These are phyloP conservation scores for Coniophora puteana DNA, from an alignment of 1,284 basidiomycete species.

Conservation along the genomic window DNA sequence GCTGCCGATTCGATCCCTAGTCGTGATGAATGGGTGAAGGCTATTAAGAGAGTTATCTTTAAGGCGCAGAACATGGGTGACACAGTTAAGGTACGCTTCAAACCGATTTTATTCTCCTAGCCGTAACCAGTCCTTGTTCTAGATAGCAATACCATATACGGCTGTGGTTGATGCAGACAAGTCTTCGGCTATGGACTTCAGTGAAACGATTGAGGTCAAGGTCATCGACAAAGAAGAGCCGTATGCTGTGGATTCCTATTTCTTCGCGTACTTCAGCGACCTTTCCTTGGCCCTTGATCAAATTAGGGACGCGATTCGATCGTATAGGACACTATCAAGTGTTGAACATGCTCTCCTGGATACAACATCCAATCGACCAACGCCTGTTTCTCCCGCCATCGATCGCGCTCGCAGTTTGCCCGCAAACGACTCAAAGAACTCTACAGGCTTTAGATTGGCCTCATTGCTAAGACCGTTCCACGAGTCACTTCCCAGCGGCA, in stretches of 20 bases:
- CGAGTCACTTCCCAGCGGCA: constrained; percentile 40
- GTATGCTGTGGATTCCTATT: constrained; percentile 84
- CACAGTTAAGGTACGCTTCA: constrained; percentile 72
- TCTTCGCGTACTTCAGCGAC: constrained; percentile 89
- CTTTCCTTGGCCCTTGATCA: constrained; percentile 71
- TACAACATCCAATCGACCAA: constrained; percentile 52
- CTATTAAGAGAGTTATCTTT: constrained; percentile 88
- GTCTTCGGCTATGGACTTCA: constrained; percentile 88
- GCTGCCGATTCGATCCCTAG: constrained; percentile 78
- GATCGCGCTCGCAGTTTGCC: constrained; percentile 39
- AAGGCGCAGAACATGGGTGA: constrained; percentile 96
- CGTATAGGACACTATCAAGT: constrained; percentile 44
- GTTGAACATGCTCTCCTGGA: constrained; percentile 54
- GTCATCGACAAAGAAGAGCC: constrained; percentile 82
- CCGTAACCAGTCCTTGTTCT: constrained; percentile 9
- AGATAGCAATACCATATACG: constrained; percentile 94
- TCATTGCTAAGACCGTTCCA: constrained; percentile 63
- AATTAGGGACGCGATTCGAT: constrained; percentile 71
- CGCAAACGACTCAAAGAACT: constrained; percentile 23
- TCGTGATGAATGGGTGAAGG: constrained; percentile 91
- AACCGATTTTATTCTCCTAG: constrained; percentile 1
- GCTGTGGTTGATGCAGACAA: constrained; percentile 86
- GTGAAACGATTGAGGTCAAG: constrained; percentile 91
- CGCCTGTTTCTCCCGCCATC: constrained; percentile 21
- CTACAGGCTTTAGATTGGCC: constrained; percentile 53